phyloP scores from a whole-genome alignment of 257 asterid genomes.

The Galeopsis tetrahit region DNA sequence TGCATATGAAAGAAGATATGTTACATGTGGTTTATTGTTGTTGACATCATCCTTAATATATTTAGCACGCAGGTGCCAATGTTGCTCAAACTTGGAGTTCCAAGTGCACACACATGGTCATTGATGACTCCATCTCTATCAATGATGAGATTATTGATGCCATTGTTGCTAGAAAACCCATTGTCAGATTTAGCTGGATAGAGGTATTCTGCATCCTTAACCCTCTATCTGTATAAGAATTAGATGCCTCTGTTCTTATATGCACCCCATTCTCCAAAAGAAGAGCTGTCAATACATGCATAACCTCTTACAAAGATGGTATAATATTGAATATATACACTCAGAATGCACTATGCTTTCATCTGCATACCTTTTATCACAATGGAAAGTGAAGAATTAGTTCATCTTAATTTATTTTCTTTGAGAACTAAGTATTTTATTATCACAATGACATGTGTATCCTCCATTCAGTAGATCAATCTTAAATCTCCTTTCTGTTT shows the following conservation, averaged over 20 bases:
- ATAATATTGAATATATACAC: constrained; percentile 5
- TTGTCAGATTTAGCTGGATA: constrained; percentile 65
- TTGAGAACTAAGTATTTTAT: not conserved
- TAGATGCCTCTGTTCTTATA: not conserved
- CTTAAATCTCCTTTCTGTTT: not conserved
- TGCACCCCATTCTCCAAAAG: constrained; percentile 12
- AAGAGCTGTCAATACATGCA: not conserved
- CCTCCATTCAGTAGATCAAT: not conserved
- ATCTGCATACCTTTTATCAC: constrained; percentile 9
- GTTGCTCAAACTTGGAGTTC: constrained; percentile 62
- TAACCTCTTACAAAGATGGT: not conserved
- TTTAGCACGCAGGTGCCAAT: constrained; percentile 62
- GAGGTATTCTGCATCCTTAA: constrained; percentile 59
- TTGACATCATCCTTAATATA: constrained; percentile 30
- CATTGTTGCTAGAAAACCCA: constrained; percentile 60
- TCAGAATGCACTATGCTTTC: not conserved
- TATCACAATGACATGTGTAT: not conserved
- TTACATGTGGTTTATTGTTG: constrained; percentile 11
- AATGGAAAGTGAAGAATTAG: not conserved
- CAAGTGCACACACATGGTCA: constrained; percentile 77
- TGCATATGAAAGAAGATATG: not conserved
- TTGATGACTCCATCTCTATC: constrained; percentile 62
- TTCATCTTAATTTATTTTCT: not conserved
- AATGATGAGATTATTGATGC: constrained; percentile 66
- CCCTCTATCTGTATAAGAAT: not conserved